These are phyloP conservation scores for Arachis monticola DNA, from an alignment of 331 rosid species.

Conservation along the genomic window DNA sequence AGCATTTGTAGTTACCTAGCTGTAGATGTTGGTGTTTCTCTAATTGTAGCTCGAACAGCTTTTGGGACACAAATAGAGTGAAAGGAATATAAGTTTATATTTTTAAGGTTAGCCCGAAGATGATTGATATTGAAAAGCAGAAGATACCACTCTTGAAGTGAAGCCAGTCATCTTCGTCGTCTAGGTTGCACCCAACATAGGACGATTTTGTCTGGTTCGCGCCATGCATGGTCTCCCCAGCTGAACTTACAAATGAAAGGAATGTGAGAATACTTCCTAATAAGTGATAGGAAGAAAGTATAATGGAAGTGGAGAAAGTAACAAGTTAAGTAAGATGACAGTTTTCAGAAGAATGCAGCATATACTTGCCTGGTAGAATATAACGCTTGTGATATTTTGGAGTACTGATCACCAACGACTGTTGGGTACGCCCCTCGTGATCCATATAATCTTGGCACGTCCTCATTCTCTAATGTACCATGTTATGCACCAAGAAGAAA, in stretches of 20 bases:
- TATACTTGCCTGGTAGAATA: constrained; percentile 80
- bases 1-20: constrained; percentile 56
- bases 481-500: constrained; percentile 21
- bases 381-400: constrained; percentile 91
- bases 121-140: constrained; percentile 13
- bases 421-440: constrained; percentile 85
- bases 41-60: constrained; percentile 92
- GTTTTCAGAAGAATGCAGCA: constrained; percentile 23
- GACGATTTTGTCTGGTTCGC: constrained; percentile 62
- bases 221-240: constrained; percentile 82
- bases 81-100: constrained; percentile 20
- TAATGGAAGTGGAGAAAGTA: background rate
- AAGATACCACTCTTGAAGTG: constrained; percentile 77
- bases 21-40: constrained; percentile 74
- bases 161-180: constrained; percentile 89
- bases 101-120: constrained; percentile 31
- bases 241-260: constrained; percentile 55
- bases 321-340: background rate
- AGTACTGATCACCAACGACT: constrained; percentile 75
- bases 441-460: constrained; percentile 84
- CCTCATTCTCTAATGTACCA: constrained; percentile 67
- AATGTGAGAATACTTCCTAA: constrained; percentile 27
- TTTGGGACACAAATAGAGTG: constrained; percentile 47
- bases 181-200: constrained; percentile 78
- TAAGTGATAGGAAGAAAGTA: background rate